phyloP scores from a whole-genome alignment of 2,329 filamentous ascomycete species.

The Cladophialophora yegresii region DNA sequence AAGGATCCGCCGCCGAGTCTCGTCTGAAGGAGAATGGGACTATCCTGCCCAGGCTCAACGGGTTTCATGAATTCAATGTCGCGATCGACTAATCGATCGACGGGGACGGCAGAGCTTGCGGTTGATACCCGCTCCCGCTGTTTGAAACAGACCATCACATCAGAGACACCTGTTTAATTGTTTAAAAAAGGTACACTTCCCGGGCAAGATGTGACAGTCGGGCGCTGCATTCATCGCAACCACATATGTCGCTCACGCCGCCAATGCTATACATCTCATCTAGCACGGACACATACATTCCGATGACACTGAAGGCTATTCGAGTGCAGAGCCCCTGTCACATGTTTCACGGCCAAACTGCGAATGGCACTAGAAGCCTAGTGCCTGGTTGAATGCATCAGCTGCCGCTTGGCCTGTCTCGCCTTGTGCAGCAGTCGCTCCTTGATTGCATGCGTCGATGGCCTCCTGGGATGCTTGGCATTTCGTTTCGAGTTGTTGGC shows the following conservation, averaged over 20 bases:
- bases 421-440: slow-evolving; percentile 17
- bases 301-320: not conserved
- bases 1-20: slow-evolving; percentile 17
- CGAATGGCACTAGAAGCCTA: slow-evolving; percentile 11
- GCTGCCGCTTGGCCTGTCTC: slow-evolving; percentile 27
- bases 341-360: not conserved
- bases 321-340: not conserved
- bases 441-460: slow-evolving; percentile 21
- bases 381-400: slow-evolving; percentile 23
- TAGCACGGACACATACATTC: not conserved
- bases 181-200: not conserved
- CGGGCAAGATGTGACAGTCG: not conserved
- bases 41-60: not conserved
- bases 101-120: not conserved
- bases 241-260: not conserved
- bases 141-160: not conserved
- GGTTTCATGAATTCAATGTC: not conserved
- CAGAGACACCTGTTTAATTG: not conserved
- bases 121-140: not conserved
- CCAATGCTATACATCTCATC: not conserved
- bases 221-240: not conserved
- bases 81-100: not conserved
- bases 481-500: slow-evolving; percentile 43
- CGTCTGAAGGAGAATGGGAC: slow-evolving; percentile 11
- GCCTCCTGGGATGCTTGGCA: slow-evolving; percentile 41